Percentiles rank a stretch among this genome's conserved stretches.
phyloP scores from a whole-genome alignment of 192 early-diverging fungal genomes.

The Backusella australiensis region DNA sequence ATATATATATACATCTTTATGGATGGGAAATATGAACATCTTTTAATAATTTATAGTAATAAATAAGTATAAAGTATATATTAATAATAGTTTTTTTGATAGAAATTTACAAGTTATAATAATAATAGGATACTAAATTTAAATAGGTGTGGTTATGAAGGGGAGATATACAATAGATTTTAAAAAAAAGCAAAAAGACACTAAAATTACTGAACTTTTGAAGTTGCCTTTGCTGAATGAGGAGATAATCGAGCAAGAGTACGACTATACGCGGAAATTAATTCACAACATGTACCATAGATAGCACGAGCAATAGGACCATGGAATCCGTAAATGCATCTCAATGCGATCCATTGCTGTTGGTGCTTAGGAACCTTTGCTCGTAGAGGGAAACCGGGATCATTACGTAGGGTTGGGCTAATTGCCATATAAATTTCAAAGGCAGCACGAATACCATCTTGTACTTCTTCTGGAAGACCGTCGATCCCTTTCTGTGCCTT shows the following conservation, averaged over 20 bases:
- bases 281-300: background rate
- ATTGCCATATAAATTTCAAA: conserved; percentile 48
- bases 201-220: background rate
- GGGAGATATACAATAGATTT: background rate
- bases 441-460: conserved; percentile 38
- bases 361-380: conserved; percentile 26
- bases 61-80: background rate
- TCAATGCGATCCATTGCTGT: conserved; percentile 28
- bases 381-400: conserved; percentile 34
- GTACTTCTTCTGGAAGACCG: conserved; percentile 35
- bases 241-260: background rate
- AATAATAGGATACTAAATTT: background rate
- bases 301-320: conserved; percentile 11
- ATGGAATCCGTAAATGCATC: conserved; percentile 30
- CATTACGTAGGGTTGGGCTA: conserved; percentile 31
- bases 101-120: background rate
- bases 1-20: background rate
- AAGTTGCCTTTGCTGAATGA: background rate
- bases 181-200: background rate
- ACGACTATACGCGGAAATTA: background rate
- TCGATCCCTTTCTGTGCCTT: conserved; percentile 35
- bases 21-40: background rate
- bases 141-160: background rate
- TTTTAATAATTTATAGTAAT: background rate
- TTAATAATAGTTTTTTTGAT: background rate